Conservation (phyloP, 805 yeast species). For the Teunomyces cretensis region DNA sequence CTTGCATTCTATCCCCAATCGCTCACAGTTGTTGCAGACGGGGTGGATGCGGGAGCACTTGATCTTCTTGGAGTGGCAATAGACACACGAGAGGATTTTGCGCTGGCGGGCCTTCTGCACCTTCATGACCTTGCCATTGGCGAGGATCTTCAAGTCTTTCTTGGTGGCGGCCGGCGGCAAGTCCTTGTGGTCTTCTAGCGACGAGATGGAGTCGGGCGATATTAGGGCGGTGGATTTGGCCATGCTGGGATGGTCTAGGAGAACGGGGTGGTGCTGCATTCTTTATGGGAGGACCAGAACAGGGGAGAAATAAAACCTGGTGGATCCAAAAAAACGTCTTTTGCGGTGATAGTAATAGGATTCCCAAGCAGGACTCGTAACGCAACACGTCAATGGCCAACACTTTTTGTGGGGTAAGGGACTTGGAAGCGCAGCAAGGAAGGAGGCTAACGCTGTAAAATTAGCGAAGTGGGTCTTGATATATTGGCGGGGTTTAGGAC, state of each 20-base stretch:
- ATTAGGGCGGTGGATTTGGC: not conserved
- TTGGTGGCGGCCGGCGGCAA: not conserved
- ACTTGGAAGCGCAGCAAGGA: too few relatives aligned
- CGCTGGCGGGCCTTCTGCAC: conserved; percentile 63
- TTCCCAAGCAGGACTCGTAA: not conserved
- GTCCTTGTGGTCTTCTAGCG: not conserved
- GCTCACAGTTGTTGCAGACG: conserved; percentile 53
- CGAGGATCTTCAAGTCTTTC: conserved; percentile 29
- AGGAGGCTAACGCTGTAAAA: not conserved
- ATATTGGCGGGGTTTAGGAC: not conserved
- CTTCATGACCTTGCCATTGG: conserved; percentile 56
- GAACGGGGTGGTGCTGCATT: not conserved
- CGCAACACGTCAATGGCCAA: not conserved
- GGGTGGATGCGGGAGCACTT: conserved; percentile 63
- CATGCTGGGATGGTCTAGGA: not conserved
- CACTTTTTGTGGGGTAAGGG: not conserved
- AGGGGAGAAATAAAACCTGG: not conserved
- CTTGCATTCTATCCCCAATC: conserved; percentile 47
- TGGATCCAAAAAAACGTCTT: not conserved
- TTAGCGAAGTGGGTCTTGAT: not conserved
- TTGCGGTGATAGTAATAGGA: too few relatives aligned
- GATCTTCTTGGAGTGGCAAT: conserved; percentile 62
- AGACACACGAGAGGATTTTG: conserved; percentile 53
- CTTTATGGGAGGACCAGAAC: not conserved
- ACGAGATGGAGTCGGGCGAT: not conserved